Evolutionary conservation across 208 protist genomes (phyloP).

Genomic region (Acanthamoeba divionensis): DNA sequence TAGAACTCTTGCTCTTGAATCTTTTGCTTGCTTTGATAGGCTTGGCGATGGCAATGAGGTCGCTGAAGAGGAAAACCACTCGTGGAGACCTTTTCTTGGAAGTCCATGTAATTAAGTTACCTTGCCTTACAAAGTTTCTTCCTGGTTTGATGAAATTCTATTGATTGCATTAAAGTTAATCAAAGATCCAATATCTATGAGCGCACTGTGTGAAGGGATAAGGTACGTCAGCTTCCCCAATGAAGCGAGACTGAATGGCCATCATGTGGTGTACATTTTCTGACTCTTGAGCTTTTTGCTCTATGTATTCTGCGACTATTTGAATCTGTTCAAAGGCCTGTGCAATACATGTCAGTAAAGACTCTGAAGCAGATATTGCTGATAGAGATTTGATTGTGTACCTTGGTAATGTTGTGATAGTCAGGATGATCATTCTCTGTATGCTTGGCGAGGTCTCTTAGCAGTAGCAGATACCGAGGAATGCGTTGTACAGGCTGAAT

Average conservation of each 20-base stretch:
- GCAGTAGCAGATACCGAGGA: constrained; percentile 30
- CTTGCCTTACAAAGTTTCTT: no score
- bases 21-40: no score
- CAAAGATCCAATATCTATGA: no score
- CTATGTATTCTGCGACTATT: constrained; percentile 39
- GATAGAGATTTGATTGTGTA: background rate
- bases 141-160: no score
- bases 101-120: no score
- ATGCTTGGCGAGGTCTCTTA: constrained; percentile 44
- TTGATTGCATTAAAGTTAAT: no score
- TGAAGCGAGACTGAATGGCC: background rate
- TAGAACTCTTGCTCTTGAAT: no score
- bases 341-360: background rate
- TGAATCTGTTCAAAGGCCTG: constrained; percentile 14
- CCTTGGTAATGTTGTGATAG: background rate
- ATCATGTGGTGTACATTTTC: constrained; percentile 29
- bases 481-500: constrained; percentile 53
- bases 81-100: no score
- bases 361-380: background rate
- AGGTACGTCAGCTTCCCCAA: background rate
- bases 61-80: no score
- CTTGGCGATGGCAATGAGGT: no score
- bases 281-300: constrained; percentile 3
- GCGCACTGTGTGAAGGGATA: background rate
- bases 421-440: background rate